phyloP scores from a whole-genome alignment of 805 yeast genomes.

The Candida saitoana region DNA sequence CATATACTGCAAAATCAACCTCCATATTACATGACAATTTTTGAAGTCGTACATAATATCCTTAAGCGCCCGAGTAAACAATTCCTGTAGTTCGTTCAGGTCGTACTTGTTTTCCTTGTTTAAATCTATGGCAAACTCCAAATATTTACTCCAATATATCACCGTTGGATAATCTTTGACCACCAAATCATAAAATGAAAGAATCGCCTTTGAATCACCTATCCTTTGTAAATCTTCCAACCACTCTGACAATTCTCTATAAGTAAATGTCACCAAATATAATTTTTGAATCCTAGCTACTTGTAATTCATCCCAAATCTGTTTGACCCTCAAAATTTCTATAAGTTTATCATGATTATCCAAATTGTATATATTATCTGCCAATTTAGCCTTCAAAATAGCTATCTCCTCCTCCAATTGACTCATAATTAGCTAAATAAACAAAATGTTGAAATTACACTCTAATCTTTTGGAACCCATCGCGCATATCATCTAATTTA shows the following conservation, averaged over 20 bases:
- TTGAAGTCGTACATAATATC: constrained; percentile 23
- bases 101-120: neutral
- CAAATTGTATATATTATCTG: constrained; percentile 11
- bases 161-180: constrained; percentile 19
- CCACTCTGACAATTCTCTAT: constrained; percentile 13
- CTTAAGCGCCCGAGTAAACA: constrained; percentile 18
- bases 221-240: constrained; percentile 15
- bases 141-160: constrained; percentile 18
- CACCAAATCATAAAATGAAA: constrained; percentile 14
- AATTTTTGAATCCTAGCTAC: constrained; percentile 10
- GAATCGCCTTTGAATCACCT: constrained; percentile 6
- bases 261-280: constrained; percentile 9
- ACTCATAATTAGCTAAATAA: neutral
- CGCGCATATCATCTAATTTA: neutral
- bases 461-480: neutral
- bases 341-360: constrained; percentile 17
- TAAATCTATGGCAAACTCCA: constrained; percentile 11
- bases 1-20: constrained; percentile 11
- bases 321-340: constrained; percentile 4
- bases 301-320: constrained; percentile 6
- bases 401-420: constrained; percentile 9
- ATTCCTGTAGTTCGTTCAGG: constrained; percentile 7
- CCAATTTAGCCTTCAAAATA: constrained; percentile 7
- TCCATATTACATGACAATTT: constrained; percentile 19
- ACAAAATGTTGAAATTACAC: no score